Base-by-base conservation (phyloP, 805 yeast species). In the Cyberlindnera galapagoensis region DNA sequence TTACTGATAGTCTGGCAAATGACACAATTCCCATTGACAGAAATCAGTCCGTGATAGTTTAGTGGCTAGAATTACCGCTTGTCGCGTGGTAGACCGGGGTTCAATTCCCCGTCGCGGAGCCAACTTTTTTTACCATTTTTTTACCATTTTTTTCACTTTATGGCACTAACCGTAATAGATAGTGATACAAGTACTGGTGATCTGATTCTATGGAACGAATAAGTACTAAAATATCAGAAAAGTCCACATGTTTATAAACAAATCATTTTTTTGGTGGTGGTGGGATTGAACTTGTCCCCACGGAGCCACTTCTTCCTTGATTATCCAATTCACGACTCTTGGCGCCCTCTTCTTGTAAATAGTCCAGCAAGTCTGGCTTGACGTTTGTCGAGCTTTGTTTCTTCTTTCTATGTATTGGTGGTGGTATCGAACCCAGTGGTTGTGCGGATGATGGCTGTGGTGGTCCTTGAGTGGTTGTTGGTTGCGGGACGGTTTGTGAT, bases 311-410 rank as follows among this genome's bases (percentile, higher is more conserved):
- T 34, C 45, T 44, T 7, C 56, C 51, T 26, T 53, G 48, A 8
- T 56, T 51, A 43, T 67, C 73, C 7, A 60, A 34, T 25, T 54
- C 54, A 37, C 60, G 54, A n/a, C 66, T 59, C 36, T 55, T 58
- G 26, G 60, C 65, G 9, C 63, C 44, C 31, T 65, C 72, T 38
- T 60, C 63, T 30, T 62, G 59, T 33, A 68, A 56, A 38, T 64
- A 68, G 21, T 55, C 60, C 15, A 55, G 35, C 23, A 68, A 37
- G 18, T 63, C 64, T 6, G 51, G 35, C 3, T 40, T 42, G 4
- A 17, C 31, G 6, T 38, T 26, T 15, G 42, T 36, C 3, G 26
- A 24, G 4, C 30, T 11, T 9, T 49, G 46, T 41, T 49, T 49
- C 38, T 46, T 49, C 47, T 55, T 48, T 14, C 42, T 40, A 32